Evolutionary conservation across 257 asterid genomes (phyloP).

Genomic region (Nicotiana obtusifolia): DNA sequence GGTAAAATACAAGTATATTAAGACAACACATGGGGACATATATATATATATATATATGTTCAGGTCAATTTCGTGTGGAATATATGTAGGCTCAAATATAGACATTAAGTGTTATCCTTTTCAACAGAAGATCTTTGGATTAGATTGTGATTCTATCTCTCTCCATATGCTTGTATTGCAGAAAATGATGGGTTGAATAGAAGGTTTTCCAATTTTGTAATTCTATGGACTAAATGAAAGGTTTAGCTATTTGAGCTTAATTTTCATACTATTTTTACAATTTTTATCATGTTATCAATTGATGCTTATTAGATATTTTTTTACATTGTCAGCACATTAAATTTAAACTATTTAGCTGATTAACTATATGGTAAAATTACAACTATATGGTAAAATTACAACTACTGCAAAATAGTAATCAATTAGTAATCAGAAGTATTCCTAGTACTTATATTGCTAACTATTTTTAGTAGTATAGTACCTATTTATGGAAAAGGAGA

Average conservation of each 20-base stretch:
- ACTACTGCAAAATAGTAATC: no score
- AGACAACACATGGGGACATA: conserved; percentile 6
- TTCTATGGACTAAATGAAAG: no score
- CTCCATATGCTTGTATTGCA: background rate
- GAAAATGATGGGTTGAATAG: no score
- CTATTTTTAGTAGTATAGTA: background rate
- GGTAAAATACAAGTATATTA: background rate
- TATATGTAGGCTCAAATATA: background rate
- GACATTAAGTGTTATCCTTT: background rate
- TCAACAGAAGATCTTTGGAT: background rate
- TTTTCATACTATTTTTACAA: background rate
- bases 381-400: no score
- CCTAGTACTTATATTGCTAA: background rate
- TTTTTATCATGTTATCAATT: background rate
- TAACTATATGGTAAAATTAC: no score
- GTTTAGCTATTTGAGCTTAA: no score
- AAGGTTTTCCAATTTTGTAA: no score
- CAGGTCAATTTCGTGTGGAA: conserved; percentile 1
- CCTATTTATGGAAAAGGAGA: background rate
- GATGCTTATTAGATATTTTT: no score
- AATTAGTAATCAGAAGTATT: background rate
- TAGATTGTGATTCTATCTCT: background rate
- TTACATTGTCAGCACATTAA: no score
- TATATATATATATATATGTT: background rate
- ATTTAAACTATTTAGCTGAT: no score